Evolutionary conservation across 305 asterid species (phyloP), one percentile per base, ranked within the genome.

Genomic region (Solanum hybrid): DNA sequence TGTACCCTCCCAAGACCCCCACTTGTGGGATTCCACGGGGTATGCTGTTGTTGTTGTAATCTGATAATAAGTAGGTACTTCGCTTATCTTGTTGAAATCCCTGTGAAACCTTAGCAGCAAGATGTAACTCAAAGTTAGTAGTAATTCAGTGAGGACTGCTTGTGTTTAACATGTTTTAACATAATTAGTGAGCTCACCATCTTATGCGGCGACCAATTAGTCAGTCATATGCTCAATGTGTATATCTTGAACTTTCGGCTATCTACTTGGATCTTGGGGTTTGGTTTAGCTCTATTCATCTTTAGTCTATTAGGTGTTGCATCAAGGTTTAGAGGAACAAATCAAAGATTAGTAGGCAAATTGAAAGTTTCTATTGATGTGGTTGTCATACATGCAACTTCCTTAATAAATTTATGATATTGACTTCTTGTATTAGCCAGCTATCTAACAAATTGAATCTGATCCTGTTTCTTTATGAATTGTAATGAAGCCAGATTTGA

Each of bases 401-500:
- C 22, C n/a, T 82, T 14, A 0, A 9, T 14, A 45, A 33, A 45
- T 29, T 45, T 84, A 5, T 84, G 22, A 51, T 29, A 13, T 57
- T 57, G 75, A 10, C 17, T 29, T 45, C 39, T 84, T 29, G 17
- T 84, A 45, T 83, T 12, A 84, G 88, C 75, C 11, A 45, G 61
- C 20, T 84, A 84, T 51, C 3, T 7, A 29, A 15, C 1, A 51
- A n/a, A 17, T 14, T 45, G 45, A 73, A 36, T 86, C 70, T 78
- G 78, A 86, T 91, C 86, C 89, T 88, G 79, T 93, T 90, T 89
- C 92, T 70, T 79, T 88, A 22, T 91, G 90, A 91, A 89, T 92
- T 93, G 93, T 89, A 94, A 93, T 97, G 98, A 96, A 96, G 98
- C 98, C 97, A 97, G 99, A 95, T 97, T 95, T 90, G 98, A 96